Percentiles rank a stretch among this genome's conserved stretches.
Conservation (phyloP, 208 protist genomes). For the Wallacemonas sp. region DNA sequence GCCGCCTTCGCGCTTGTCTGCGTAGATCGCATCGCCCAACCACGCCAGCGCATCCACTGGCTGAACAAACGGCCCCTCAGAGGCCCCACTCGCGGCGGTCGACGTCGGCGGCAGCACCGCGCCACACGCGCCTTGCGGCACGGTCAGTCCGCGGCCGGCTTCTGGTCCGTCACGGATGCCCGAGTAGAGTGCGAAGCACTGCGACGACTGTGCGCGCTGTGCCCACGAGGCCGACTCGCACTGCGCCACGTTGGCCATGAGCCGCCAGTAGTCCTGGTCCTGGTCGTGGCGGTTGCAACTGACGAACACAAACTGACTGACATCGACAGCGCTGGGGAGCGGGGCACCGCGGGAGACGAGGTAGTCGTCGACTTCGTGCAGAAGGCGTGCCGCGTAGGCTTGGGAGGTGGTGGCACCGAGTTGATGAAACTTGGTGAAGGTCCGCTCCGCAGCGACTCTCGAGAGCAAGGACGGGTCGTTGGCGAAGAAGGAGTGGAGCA, state of each 20-base stretch:
- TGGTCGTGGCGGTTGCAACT: conserved; percentile 79
- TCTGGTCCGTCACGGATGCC: conserved; percentile 4
- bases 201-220: conserved; percentile 17
- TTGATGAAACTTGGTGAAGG: conserved; percentile 1
- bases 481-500: conserved; percentile 7
- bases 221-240: conserved; percentile 32
- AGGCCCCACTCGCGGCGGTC: conserved; percentile 22
- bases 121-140: conserved; percentile 2
- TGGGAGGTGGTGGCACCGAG: not conserved
- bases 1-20: conserved; percentile 51
- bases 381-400: not conserved
- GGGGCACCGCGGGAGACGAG: conserved; percentile 19
- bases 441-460: not conserved
- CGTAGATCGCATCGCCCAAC: conserved; percentile 87
- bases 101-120: not conserved
- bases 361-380: not conserved
- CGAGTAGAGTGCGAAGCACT: conserved; percentile 33
- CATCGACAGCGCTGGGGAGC: conserved; percentile 5
- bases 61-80: not conserved
- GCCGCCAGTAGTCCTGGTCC: conserved; percentile 68
- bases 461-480: not conserved
- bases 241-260: conserved; percentile 45
- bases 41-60: conserved; percentile 73
- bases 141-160: not conserved
- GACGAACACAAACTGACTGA: conserved; percentile 64